These are phyloP conservation scores for Ogataea pilisensis DNA, from an alignment of 805 yeast genomes.

Conservation along the genomic window DNA sequence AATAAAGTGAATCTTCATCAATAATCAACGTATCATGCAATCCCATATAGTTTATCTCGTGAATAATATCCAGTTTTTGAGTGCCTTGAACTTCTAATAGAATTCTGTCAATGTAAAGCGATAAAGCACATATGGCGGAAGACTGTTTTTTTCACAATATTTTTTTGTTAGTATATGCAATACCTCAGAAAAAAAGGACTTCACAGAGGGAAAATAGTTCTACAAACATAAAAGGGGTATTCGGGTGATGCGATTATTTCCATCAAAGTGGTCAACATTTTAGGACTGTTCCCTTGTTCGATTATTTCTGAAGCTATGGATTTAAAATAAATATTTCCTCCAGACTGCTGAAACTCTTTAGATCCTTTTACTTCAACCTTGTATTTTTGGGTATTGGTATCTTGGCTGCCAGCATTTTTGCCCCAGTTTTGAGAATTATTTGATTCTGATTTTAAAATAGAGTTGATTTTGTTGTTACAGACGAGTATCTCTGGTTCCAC, in stretches of 20 bases:
- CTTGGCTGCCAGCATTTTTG: neutral
- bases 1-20: constrained; percentile 27
- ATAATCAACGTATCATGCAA: constrained; percentile 19
- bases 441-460: constrained; percentile 1
- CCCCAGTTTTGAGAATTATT: neutral
- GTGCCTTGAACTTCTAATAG: neutral
- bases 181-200: neutral
- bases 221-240: constrained; percentile 7
- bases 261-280: constrained; percentile 1
- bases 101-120: constrained; percentile 7
- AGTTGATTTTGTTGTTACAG: constrained; percentile 7
- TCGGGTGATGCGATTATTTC: constrained; percentile 2
- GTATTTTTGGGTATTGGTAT: neutral
- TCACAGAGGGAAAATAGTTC: neutral
- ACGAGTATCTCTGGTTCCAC: constrained; percentile 6
- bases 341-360: constrained; percentile 10
- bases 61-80: constrained; percentile 5
- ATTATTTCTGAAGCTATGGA: constrained; percentile 3
- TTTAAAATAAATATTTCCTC: constrained; percentile 9
- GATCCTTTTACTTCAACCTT: constrained; percentile 10
- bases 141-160: constrained; percentile 3
- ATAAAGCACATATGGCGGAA: constrained; percentile 5
- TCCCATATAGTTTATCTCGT: constrained; percentile 1
- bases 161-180: neutral
- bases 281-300: neutral